Percentiles rank a stretch among this genome's conserved stretches.
Evolutionary conservation across 768 basidiomycete species (phyloP).

Genomic region (Mycena venus): DNA sequence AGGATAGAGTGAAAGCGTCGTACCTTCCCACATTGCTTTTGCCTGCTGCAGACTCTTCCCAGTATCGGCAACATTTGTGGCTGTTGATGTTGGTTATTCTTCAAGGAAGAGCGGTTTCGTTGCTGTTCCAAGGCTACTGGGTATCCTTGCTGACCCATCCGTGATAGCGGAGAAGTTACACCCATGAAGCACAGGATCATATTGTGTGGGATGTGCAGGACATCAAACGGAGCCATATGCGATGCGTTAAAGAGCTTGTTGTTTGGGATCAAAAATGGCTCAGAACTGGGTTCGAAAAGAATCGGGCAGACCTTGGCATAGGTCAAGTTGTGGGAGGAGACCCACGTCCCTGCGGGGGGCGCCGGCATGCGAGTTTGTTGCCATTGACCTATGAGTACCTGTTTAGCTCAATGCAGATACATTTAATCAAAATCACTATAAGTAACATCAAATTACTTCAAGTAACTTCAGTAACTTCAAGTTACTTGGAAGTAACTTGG

Average conservation of each 20-base stretch:
- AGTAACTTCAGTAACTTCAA: no score
- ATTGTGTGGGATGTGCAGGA: slow-evolving; percentile 91
- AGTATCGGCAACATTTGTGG: slow-evolving; percentile 52
- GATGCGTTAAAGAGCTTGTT: slow-evolving; percentile 92
- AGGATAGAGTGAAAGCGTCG: slow-evolving; percentile 30
- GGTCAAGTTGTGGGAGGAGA: slow-evolving; percentile 88
- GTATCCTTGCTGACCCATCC: slow-evolving; percentile 85
- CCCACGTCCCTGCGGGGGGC: slow-evolving; percentile 93
- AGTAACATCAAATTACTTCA: no score
- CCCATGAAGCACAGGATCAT: slow-evolving; percentile 99
- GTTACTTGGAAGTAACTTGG: no score
- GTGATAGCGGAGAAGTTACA: slow-evolving; percentile 87
- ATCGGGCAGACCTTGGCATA: slow-evolving; percentile 81
- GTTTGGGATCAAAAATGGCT: not conserved
- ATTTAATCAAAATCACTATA: no score
- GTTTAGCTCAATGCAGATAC: no score
- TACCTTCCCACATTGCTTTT: slow-evolving; percentile 93
- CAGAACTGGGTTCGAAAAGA: not conserved
- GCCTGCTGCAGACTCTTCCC: slow-evolving; percentile 82
- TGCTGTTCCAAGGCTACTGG: slow-evolving; percentile 82
- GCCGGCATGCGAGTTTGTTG: no score
- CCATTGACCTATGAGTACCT: no score
- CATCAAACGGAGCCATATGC: slow-evolving; percentile 95
- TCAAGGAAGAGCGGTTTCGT: slow-evolving; percentile 76
- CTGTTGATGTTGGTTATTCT: slow-evolving; percentile 51